These are phyloP conservation scores for Suillus ampliporus DNA, from an alignment of 768 basidiomycete genomes.

Conservation along the genomic window DNA sequence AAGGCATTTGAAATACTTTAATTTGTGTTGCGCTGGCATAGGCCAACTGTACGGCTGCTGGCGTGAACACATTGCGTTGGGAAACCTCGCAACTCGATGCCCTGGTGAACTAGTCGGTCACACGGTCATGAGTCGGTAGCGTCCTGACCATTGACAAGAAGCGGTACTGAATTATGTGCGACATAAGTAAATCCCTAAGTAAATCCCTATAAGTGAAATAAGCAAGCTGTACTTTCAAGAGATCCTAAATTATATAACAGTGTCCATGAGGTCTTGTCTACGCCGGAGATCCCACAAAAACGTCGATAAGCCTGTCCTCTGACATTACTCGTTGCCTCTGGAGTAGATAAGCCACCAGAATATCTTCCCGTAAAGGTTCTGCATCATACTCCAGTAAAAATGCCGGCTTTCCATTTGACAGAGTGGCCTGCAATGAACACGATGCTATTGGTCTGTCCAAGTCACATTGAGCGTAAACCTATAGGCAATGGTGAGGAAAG, in stretches of 20 bases:
- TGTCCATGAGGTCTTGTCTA: background rate
- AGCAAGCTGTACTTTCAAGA: background rate
- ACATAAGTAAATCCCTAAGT: background rate
- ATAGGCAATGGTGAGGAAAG: background rate
- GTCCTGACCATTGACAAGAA: background rate
- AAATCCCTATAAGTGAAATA: background rate
- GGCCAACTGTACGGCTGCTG: background rate
- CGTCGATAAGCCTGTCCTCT: constrained; percentile 31
- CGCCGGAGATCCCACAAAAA: constrained; percentile 27
- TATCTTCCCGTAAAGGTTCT: constrained; percentile 36
- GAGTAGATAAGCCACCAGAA: constrained; percentile 33
- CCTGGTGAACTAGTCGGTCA: background rate
- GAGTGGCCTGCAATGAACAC: constrained; percentile 22
- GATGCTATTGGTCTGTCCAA: constrained; percentile 28
- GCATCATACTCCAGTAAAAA: constrained; percentile 27
- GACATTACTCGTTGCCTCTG: constrained; percentile 30
- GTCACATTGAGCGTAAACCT: constrained; percentile 33
- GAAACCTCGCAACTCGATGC: background rate
- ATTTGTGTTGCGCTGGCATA: background rate
- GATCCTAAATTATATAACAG: background rate
- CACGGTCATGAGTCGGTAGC: background rate
- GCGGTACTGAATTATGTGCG: background rate
- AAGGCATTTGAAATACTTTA: background rate
- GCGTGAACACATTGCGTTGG: background rate
- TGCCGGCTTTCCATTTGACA: constrained; percentile 19